These are phyloP conservation scores for Huiozyma naganishii DNA, from an alignment of 805 yeast genomes.

Conservation along the genomic window DNA sequence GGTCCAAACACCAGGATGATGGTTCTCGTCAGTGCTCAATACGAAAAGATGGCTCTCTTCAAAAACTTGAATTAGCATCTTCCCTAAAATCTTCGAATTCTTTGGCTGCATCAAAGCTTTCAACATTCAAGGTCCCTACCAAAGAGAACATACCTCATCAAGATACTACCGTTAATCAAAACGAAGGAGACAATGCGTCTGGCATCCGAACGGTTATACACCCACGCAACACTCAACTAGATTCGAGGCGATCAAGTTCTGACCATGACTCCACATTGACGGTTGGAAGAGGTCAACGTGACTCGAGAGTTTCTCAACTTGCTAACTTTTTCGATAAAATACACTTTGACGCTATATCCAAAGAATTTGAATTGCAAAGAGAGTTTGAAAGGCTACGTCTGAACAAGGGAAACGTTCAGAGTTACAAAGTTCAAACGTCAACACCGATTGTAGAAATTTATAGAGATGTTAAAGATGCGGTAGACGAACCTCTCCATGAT, in stretches of 20 bases:
- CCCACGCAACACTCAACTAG: too few species aligned
- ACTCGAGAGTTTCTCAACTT: constrained; percentile 45
- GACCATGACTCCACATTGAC: too few species aligned
- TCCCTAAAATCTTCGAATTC: neutral
- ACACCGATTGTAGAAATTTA: constrained; percentile 88
- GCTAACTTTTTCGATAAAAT: constrained; percentile 61
- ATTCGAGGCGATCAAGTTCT: too few species aligned
- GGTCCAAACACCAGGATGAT: neutral
- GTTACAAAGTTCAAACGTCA: constrained; percentile 60
- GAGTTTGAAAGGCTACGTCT: constrained; percentile 63
- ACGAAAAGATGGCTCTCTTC: neutral
- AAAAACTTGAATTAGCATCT: neutral
- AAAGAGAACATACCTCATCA: neutral
- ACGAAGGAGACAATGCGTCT: neutral
- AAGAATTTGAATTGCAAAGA: constrained; percentile 80
- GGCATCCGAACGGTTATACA: too few species aligned
- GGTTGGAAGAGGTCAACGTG: neutral
- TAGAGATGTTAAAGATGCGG: constrained; percentile 81
- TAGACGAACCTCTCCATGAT: constrained; percentile 40
- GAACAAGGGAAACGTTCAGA: constrained; percentile 48
- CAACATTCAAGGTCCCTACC: too few species aligned
- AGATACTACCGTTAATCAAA: neutral
- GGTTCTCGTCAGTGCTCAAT: too few species aligned
- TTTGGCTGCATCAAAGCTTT: neutral
- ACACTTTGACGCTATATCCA: constrained; percentile 70